Conservation (phyloP, 441 rosid species). For the Lepidium campestre region DNA sequence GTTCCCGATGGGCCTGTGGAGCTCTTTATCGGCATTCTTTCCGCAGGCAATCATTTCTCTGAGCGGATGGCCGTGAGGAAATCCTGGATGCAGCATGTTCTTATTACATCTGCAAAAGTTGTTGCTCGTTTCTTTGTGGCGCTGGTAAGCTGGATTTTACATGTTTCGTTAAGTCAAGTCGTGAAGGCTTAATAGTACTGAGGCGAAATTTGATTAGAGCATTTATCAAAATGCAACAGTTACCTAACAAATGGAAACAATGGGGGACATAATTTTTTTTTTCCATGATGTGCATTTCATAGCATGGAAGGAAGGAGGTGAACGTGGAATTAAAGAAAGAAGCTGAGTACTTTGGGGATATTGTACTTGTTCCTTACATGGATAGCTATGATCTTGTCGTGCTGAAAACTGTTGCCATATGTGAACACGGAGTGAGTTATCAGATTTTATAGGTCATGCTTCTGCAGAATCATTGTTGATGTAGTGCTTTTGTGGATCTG, state of each 20-base stretch:
- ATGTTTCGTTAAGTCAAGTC: not conserved
- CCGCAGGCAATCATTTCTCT: conserved; percentile 81
- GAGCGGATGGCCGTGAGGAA: conserved; percentile 93
- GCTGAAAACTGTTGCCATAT: conserved; percentile 84
- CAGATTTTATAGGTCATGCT: conserved; percentile 8
- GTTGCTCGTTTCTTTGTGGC: conserved; percentile 95
- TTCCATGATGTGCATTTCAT: conserved; percentile 15
- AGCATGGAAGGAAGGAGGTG: conserved; percentile 81
- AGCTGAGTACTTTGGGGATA: conserved; percentile 86
- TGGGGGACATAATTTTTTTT: not conserved
- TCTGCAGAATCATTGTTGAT: not conserved
- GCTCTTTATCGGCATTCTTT: conserved; percentile 72
- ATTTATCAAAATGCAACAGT: not conserved
- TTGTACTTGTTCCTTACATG: conserved; percentile 85
- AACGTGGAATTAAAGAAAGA: conserved; percentile 78
- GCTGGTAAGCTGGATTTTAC: conserved; percentile 39
- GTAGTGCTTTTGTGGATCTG: conserved; percentile 1
- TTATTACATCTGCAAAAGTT: conserved; percentile 65
- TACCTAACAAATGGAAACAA: not conserved
- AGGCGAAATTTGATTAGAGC: not conserved
- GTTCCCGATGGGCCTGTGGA: conserved; percentile 52
- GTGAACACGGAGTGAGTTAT: conserved; percentile 76
- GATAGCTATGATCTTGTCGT: conserved; percentile 90
- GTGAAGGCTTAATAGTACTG: not conserved
- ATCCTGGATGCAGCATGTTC: conserved; percentile 85